Conservation (phyloP, 2,329 filamentous ascomycete genomes). For the Curvularia verruculosa region DNA sequence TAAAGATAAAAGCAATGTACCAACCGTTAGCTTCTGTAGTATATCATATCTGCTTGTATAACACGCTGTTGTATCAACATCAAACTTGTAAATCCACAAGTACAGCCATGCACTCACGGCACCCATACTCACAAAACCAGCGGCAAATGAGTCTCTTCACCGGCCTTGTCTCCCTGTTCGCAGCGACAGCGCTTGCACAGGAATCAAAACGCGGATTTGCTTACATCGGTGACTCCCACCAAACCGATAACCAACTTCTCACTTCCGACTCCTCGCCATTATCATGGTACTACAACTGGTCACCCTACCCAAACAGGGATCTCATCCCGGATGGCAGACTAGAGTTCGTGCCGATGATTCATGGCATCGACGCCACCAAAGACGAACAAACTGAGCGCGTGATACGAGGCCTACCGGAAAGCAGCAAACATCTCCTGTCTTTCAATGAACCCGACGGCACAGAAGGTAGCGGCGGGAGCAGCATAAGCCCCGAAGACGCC, state of each 20-base stretch:
- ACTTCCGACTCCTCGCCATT: conserved; percentile 67
- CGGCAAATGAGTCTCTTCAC: conserved; percentile 4
- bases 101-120: conserved; percentile 4
- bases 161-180: conserved; percentile 16
- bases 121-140: conserved; percentile 5
- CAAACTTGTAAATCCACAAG: neutral
- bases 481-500: conserved; percentile 65
- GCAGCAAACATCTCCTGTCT: conserved; percentile 68
- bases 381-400: conserved; percentile 62
- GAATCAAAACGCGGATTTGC: conserved; percentile 74
- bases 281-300: conserved; percentile 88
- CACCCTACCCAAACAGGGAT: conserved; percentile 59
- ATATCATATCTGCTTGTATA: neutral
- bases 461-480: conserved; percentile 64
- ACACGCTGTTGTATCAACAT: neutral
- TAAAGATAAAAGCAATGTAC: conserved; percentile 19
- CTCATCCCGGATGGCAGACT: conserved; percentile 59
- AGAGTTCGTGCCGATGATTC: conserved; percentile 82
- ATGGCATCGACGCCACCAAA: conserved; percentile 60
- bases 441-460: conserved; percentile 82
- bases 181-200: conserved; percentile 19
- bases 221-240: conserved; percentile 65
- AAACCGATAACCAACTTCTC: conserved; percentile 66
- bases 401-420: conserved; percentile 63
- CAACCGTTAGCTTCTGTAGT: conserved; percentile 11